A percentile compares a stretch with the other conserved stretches of the same genome.
These are phyloP conservation scores for Pseudogymnoascus destructans DNA, from an alignment of 2,329 filamentous ascomycete species.

Conservation along the genomic window DNA sequence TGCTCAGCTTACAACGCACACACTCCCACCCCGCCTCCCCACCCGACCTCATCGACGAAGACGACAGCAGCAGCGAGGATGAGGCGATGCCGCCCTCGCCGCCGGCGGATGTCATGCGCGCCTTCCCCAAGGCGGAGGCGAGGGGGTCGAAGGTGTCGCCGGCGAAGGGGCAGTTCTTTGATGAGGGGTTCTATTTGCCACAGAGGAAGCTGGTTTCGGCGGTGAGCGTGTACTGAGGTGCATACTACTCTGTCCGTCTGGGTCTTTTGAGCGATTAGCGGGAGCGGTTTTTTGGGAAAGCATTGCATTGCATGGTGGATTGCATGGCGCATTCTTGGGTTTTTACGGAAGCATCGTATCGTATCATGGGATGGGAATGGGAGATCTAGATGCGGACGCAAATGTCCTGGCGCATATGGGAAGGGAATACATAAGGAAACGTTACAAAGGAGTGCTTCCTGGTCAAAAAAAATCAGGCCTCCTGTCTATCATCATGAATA, in stretches of 20 bases:
- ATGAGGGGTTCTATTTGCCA: slow-evolving; percentile 36
- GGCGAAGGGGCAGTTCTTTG: slow-evolving; percentile 31
- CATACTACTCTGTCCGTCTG: neutral
- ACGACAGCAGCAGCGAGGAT: slow-evolving; percentile 56
- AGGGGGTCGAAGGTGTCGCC: slow-evolving; percentile 18
- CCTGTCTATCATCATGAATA: neutral
- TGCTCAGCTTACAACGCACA: slow-evolving; percentile 55
- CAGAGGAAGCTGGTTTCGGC: slow-evolving; percentile 29
- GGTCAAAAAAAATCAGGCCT: neutral
- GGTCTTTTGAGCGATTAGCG: neutral
- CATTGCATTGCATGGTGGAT: too few species aligned
- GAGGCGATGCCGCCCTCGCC: slow-evolving; percentile 51
- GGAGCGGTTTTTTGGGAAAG: neutral
- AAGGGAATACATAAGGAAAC: neutral
- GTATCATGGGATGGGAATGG: neutral
- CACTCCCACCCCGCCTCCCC: slow-evolving; percentile 50
- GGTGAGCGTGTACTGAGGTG: slow-evolving; percentile 34
- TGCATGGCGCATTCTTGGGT: neutral
- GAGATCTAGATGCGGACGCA: neutral
- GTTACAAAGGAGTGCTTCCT: neutral
- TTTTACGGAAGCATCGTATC: neutral
- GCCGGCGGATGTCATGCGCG: slow-evolving; percentile 34
- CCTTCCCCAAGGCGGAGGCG: slow-evolving; percentile 36
- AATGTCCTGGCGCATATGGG: neutral
- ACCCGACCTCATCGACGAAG: slow-evolving; percentile 58